Evolutionary conservation across 2,329 filamentous ascomycete species (phyloP).

Genomic region (Cordyceps tenuipes): DNA sequence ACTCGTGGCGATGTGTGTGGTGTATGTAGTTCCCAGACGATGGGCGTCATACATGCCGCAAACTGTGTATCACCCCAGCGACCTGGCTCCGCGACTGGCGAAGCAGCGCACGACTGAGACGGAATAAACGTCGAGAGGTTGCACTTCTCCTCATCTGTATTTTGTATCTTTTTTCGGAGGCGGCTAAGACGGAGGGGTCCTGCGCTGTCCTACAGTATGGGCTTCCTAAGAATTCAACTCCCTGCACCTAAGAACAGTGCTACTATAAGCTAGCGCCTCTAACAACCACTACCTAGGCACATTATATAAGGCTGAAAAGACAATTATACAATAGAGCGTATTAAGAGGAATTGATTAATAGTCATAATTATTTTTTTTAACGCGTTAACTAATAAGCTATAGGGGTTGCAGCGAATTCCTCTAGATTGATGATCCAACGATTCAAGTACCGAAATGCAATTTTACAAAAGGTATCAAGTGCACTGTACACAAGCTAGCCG

Average conservation of each 20-base stretch:
- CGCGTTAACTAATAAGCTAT: no score
- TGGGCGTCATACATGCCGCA: neutral
- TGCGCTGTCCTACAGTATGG: neutral
- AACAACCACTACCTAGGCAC: no score
- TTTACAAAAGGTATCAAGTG: no score
- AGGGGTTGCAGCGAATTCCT: no score
- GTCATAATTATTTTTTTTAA: no score
- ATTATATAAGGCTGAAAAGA: no score
- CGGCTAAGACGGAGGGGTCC: neutral
- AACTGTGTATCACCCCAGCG: neutral
- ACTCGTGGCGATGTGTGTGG: neutral
- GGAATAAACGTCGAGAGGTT: neutral
- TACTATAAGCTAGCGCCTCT: no score
- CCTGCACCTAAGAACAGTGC: no score
- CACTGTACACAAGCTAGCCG: neutral
- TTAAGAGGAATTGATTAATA: no score
- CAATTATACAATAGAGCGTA: no score
- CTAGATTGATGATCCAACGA: no score
- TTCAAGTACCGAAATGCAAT: no score
- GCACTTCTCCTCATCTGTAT: neutral
- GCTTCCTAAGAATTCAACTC: conserved; percentile 22
- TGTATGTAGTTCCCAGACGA: neutral
- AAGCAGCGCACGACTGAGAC: neutral
- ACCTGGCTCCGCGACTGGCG: neutral
- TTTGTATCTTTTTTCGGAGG: neutral